Evolutionary conservation across 2,329 filamentous ascomycete species (phyloP).

Genomic region (Ceratocystis harringtonii): DNA sequence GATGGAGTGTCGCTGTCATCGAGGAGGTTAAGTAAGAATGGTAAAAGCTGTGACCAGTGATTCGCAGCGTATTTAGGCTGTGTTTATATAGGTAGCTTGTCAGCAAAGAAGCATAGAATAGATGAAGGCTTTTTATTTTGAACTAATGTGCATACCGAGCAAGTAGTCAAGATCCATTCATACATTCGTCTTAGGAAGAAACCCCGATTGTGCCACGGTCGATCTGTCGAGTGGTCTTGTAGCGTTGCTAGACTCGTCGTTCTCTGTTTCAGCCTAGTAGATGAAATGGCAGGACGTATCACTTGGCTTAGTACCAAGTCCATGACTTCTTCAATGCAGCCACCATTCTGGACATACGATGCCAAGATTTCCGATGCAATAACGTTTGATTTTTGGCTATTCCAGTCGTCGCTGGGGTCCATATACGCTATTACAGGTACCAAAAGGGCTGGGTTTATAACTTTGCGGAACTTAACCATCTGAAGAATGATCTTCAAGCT

Average conservation of each 20-base stretch:
- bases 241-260: constrained; percentile 7
- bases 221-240: constrained; percentile 12
- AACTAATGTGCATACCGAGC: constrained; percentile 4
- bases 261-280: background rate
- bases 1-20: constrained; percentile 44
- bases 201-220: constrained; percentile 11
- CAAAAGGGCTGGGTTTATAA: background rate
- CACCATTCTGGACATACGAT: background rate
- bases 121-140: background rate
- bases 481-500: background rate
- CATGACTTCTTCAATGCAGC: background rate
- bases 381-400: background rate
- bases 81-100: background rate
- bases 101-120: background rate
- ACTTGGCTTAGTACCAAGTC: constrained; percentile 5
- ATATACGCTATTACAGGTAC: background rate
- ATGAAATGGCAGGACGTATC: constrained; percentile 4
- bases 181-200: constrained; percentile 11
- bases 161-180: constrained; percentile 15
- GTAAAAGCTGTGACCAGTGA: constrained; percentile 54
- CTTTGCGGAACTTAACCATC: background rate
- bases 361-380: background rate
- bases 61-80: constrained; percentile 32
- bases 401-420: background rate
- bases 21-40: constrained; percentile 52